Evolutionary conservation across 768 basidiomycete species (phyloP).

Genomic region (Rhodosporidiobolus odoratus): DNA sequence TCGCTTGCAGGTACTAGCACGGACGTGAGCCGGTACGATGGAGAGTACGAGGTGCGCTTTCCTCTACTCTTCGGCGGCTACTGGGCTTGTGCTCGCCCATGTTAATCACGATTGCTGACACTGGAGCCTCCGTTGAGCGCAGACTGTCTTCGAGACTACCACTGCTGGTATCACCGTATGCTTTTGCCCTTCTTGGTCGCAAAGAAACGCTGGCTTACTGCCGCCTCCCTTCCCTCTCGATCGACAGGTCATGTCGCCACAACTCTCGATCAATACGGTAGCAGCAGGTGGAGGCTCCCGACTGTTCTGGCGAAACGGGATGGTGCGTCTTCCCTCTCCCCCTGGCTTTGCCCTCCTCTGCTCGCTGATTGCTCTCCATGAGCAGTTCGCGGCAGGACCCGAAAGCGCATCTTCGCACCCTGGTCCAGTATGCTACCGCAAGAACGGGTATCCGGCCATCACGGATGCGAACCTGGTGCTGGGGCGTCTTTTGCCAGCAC

Average conservation of each 20-base stretch:
- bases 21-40: not conserved
- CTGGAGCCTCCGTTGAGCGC: slow-evolving; percentile 41
- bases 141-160: slow-evolving; percentile 89
- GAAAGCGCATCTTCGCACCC: slow-evolving; percentile 91
- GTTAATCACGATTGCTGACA: not conserved
- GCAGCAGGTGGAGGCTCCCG: slow-evolving; percentile 93
- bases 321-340: slow-evolving; percentile 46
- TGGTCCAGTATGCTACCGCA: slow-evolving; percentile 84
- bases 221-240: not conserved
- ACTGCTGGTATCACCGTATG: slow-evolving; percentile 68
- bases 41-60: slow-evolving; percentile 3
- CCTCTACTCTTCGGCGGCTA: not conserved
- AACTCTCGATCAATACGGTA: slow-evolving; percentile 48
- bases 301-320: slow-evolving; percentile 77
- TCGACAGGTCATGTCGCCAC: not conserved
- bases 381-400: slow-evolving; percentile 72
- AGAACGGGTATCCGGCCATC: slow-evolving; percentile 73
- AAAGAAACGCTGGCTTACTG: not conserved
- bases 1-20: not conserved
- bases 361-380: not conserved
- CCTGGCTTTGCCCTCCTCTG: too few species aligned
- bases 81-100: not conserved
- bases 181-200: not conserved
- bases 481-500: slow-evolving; percentile 78
- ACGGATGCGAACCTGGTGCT: slow-evolving; percentile 90